A percentile compares a stretch with the other conserved stretches of the same genome.
Evolutionary conservation across 768 basidiomycete species (phyloP).

Genomic region (Mycena rebaudengoi): DNA sequence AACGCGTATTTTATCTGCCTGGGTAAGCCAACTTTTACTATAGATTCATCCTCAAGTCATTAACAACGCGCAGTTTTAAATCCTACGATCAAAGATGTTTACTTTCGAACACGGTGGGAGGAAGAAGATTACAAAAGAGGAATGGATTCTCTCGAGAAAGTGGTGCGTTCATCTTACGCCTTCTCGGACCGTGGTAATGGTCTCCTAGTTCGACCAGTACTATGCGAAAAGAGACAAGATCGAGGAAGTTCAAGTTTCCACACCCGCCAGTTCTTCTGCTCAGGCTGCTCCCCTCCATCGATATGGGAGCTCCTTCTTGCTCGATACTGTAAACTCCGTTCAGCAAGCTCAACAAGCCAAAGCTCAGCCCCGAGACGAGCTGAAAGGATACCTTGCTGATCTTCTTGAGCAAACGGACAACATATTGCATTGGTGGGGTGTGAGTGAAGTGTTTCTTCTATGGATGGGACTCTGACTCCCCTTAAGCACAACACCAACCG

Average conservation of each 20-base stretch:
- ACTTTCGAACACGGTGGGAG: background rate
- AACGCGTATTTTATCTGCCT: constrained; percentile 16
- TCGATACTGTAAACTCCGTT: constrained; percentile 9
- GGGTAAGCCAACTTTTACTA: background rate
- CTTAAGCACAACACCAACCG: constrained; percentile 16
- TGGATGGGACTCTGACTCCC: background rate
- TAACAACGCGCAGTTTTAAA: background rate
- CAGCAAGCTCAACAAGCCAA: background rate
- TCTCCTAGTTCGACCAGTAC: background rate
- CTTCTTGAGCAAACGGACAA: background rate
- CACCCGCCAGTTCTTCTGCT: background rate
- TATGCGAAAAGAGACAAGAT: background rate
- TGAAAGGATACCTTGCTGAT: constrained; percentile 3
- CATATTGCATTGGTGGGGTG: constrained; percentile 7
- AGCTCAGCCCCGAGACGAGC: background rate
- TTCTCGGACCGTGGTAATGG: background rate
- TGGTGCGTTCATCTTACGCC: constrained; percentile 18
- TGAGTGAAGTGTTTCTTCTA: background rate
- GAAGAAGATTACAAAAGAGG: constrained; percentile 7
- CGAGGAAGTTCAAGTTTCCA: background rate
- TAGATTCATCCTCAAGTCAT: background rate
- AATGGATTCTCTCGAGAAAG: constrained; percentile 18
- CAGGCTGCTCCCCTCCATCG: background rate
- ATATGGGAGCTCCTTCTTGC: constrained; percentile 6
- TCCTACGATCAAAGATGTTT: background rate